Evolutionary conservation across 148 eudicot species (phyloP).

Genomic region (Chenopodium album): DNA sequence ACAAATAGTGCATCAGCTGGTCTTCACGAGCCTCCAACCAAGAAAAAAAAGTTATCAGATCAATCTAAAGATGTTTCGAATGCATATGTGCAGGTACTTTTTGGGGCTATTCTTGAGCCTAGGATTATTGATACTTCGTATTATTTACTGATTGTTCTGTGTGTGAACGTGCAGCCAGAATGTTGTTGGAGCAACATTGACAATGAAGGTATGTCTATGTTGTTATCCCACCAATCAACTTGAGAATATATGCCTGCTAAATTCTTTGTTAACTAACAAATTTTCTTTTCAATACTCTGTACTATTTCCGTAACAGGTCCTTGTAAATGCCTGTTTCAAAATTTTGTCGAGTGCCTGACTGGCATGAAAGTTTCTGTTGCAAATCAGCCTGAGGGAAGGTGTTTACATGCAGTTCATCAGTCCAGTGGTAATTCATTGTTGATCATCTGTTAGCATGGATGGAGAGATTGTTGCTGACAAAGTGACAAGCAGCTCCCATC

Average conservation of each 20-base stretch:
- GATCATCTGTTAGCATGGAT: neutral
- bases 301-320: constrained; percentile 34
- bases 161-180: constrained; percentile 49
- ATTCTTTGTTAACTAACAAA: neutral
- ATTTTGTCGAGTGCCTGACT: constrained; percentile 52
- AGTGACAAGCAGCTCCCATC: neutral
- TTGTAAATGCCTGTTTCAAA: constrained; percentile 59
- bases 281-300: neutral
- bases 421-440: constrained; percentile 63
- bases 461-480: neutral
- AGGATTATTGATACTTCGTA: neutral
- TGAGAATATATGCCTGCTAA: neutral
- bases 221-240: constrained; percentile 12
- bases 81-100: constrained; percentile 12
- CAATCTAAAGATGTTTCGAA: constrained; percentile 16
- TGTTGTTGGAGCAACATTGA: constrained; percentile 48
- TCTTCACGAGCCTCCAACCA: constrained; percentile 20
- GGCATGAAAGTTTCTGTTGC: constrained; percentile 57
- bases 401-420: constrained; percentile 59
- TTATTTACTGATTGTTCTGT: constrained; percentile 7
- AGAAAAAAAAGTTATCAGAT: constrained; percentile 21
- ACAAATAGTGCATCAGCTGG: constrained; percentile 22
- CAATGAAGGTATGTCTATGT: constrained; percentile 48
- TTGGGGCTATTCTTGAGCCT: constrained; percentile 9
- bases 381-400: constrained; percentile 44